These are phyloP conservation scores for Sisymbrium irio DNA, from an alignment of 345 rosid species.

Conservation along the genomic window DNA sequence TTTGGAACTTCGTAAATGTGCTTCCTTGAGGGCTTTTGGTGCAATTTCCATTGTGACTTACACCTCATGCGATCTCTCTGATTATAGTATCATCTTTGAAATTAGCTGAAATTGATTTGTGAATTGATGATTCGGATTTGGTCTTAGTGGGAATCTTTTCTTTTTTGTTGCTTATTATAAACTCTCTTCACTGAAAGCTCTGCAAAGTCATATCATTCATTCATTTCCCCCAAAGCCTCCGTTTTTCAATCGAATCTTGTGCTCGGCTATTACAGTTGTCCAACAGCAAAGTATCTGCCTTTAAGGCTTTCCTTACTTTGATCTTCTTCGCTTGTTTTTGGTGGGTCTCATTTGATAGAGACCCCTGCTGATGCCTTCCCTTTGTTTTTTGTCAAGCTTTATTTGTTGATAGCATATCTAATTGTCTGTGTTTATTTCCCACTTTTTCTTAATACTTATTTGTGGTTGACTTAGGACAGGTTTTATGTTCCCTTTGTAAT, in stretches of 20 bases:
- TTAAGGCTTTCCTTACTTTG: neutral
- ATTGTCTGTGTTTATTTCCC: neutral
- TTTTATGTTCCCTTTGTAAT: neutral
- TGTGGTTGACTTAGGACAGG: neutral
- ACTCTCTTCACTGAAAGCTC: neutral
- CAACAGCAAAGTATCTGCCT: neutral
- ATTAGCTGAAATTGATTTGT: slow-evolving; percentile 13
- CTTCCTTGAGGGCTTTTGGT: slow-evolving; percentile 6
- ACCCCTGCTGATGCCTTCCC: neutral
- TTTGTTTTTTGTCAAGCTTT: neutral
- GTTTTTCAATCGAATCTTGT: neutral
- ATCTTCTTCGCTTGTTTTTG: neutral
- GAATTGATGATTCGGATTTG: neutral
- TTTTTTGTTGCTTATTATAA: neutral
- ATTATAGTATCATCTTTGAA: neutral
- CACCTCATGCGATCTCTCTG: neutral
- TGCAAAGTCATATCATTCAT: neutral
- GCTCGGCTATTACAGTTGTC: neutral
- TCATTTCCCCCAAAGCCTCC: neutral
- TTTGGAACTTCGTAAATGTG: neutral
- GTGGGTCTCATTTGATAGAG: neutral
- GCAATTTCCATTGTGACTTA: neutral
- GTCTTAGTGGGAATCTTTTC: neutral
- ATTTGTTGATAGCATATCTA: neutral
- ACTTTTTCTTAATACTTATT: neutral